These are phyloP conservation scores for Penstemon newberryi DNA, from an alignment of 257 asterid genomes.

Conservation along the genomic window DNA sequence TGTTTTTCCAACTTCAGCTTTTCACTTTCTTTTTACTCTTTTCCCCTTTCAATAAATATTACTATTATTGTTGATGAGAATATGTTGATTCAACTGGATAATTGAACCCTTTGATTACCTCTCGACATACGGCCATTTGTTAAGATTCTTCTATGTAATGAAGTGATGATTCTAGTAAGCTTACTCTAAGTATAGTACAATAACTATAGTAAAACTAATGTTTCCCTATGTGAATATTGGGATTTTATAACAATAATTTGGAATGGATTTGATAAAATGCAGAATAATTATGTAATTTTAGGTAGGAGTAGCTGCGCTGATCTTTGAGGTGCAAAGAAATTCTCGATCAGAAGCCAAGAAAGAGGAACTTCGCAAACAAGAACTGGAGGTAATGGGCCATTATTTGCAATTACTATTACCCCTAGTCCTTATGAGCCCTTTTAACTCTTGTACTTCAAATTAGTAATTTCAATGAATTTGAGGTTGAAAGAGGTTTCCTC, in stretches of 20 bases:
- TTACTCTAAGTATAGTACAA: too few species aligned
- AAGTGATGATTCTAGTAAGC: background rate
- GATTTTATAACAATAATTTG: slow-evolving; percentile 8
- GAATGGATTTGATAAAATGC: background rate
- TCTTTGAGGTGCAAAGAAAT: slow-evolving; percentile 89
- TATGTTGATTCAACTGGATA: background rate
- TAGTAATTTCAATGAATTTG: background rate
- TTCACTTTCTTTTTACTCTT: slow-evolving; percentile 2
- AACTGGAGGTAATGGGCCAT: slow-evolving; percentile 59
- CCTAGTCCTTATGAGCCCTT: slow-evolving; percentile 4
- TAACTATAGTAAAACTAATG: too few species aligned
- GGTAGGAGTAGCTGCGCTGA: slow-evolving; percentile 86
- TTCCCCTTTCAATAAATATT: background rate
- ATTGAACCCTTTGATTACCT: slow-evolving; percentile 2
- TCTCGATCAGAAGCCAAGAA: slow-evolving; percentile 90
- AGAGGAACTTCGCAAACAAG: slow-evolving; percentile 79
- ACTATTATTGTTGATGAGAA: background rate
- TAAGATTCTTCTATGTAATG: slow-evolving; percentile 8
- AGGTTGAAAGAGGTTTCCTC: background rate
- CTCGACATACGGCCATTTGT: background rate
- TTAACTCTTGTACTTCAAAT: background rate
- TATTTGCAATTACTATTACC: background rate
- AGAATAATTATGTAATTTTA: slow-evolving; percentile 29
- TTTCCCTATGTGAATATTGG: background rate
- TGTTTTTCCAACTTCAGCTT: slow-evolving; percentile 29